Conservation (phyloP, 768 basidiomycete species). For the Phaeotremella skinneri region DNA sequence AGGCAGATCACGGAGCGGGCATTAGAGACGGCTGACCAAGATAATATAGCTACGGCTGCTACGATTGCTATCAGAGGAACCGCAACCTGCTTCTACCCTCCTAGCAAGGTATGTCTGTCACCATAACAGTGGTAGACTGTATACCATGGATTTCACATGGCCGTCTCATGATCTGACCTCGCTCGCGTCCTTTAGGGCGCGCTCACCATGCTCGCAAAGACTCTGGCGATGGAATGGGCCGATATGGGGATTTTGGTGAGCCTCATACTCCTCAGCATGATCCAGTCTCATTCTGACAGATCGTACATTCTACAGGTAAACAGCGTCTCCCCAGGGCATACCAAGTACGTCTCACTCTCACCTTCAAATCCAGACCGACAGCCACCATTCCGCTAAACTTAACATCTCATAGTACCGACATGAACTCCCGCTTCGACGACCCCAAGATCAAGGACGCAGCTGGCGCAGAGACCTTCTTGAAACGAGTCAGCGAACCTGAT, state of each 20-base stretch:
- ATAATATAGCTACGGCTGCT: conserved; percentile 34
- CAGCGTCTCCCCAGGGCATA: conserved; percentile 35
- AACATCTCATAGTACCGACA: conserved; percentile 32
- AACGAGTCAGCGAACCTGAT: conserved; percentile 29
- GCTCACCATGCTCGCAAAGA: conserved; percentile 37
- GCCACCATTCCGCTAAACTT: not conserved
- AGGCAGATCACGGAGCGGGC: not conserved
- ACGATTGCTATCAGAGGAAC: conserved; percentile 37
- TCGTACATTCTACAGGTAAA: conserved; percentile 18
- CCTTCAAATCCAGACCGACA: not conserved
- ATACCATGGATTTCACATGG: not conserved
- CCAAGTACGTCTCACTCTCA: conserved; percentile 24
- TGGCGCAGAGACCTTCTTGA: conserved; percentile 25
- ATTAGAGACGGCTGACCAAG: not conserved
- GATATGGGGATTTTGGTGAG: conserved; percentile 38
- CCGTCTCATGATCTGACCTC: not conserved
- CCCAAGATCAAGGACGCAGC: conserved; percentile 17
- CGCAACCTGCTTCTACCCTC: conserved; percentile 45
- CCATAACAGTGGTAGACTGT: not conserved
- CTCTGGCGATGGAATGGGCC: conserved; percentile 48
- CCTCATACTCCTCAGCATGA: not conserved
- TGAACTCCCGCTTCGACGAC: conserved; percentile 34
- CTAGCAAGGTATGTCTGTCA: conserved; percentile 31
- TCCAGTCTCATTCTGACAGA: not conserved
- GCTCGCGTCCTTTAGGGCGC: conserved; percentile 26